Conservation (phyloP, 768 basidiomycete species). For the Boletus rubropictus region DNA sequence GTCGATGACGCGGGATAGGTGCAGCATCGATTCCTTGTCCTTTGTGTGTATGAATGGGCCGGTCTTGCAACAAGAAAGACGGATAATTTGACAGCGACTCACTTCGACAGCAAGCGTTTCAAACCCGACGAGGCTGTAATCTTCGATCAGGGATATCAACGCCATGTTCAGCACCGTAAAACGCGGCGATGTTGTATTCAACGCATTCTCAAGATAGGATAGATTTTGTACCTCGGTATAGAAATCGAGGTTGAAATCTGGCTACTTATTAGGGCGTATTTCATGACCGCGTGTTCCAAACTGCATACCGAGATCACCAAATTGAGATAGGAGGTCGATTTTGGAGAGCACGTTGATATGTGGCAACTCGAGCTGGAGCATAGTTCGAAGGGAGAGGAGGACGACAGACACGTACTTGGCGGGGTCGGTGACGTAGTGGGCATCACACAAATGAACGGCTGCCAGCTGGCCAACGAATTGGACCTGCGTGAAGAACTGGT, state of each 20-base stretch:
- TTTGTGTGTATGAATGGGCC: slow-evolving; percentile 25
- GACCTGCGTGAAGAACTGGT: not conserved
- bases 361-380: slow-evolving; percentile 98
- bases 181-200: slow-evolving; percentile 60
- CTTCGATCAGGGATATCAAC: slow-evolving; percentile 89
- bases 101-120: slow-evolving; percentile 97
- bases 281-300: not conserved
- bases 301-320: slow-evolving; percentile 81
- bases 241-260: slow-evolving; percentile 96
- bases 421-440: slow-evolving; percentile 94
- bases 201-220: slow-evolving; percentile 73
- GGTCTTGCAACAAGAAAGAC: not conserved
- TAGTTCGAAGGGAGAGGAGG: slow-evolving; percentile 86
- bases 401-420: slow-evolving; percentile 92
- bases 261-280: not conserved
- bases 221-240: slow-evolving; percentile 98
- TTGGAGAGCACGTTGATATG: slow-evolving; percentile 97
- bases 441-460: slow-evolving; percentile 92
- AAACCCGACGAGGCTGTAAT: slow-evolving; percentile 88
- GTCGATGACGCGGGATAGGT: slow-evolving; percentile 79
- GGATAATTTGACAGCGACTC: slow-evolving; percentile 11
- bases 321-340: slow-evolving; percentile 82
- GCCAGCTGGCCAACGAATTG: slow-evolving; percentile 55
- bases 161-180: slow-evolving; percentile 81
- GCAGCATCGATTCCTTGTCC: slow-evolving; percentile 95